A percentile compares a stretch with the other conserved stretches of the same genome.
Evolutionary conservation across 768 basidiomycete species (phyloP).

Genomic region (Fibroporia radiculosa): DNA sequence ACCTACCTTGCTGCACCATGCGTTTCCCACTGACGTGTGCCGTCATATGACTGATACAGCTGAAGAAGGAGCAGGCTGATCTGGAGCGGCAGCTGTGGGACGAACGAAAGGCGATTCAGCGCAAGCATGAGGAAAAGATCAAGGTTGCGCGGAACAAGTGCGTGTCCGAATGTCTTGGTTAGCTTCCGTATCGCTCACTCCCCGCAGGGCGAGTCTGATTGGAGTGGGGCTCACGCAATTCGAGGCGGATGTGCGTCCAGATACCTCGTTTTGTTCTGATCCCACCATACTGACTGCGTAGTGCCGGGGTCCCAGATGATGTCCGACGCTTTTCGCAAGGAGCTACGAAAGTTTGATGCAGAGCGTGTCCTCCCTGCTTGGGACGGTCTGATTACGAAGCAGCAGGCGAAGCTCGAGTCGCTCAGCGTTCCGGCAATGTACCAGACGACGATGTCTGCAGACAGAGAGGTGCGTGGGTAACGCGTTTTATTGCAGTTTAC

Average conservation of each 20-base stretch:
- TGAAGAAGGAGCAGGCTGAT: slow-evolving; percentile 63
- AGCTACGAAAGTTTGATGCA: slow-evolving; percentile 60
- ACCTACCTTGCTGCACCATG: not conserved
- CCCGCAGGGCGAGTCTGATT: slow-evolving; percentile 55
- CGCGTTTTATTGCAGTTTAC: not conserved
- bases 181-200: not conserved
- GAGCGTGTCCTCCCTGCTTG: slow-evolving; percentile 66
- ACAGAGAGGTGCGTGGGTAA: slow-evolving; percentile 45
- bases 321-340: slow-evolving; percentile 53
- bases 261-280: slow-evolving; percentile 6
- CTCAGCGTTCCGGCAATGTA: slow-evolving; percentile 70
- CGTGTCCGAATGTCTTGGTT: slow-evolving; percentile 14
- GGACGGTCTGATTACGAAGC: slow-evolving; percentile 65
- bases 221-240: slow-evolving; percentile 59
- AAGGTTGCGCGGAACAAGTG: slow-evolving; percentile 62
- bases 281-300: slow-evolving; percentile 3
- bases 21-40: not conserved
- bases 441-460: slow-evolving; percentile 36
- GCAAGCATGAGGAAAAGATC: slow-evolving; percentile 65
- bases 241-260: slow-evolving; percentile 50
- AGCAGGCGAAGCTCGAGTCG: slow-evolving; percentile 56
- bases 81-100: slow-evolving; percentile 65
- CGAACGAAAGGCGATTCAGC: slow-evolving; percentile 54
- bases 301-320: slow-evolving; percentile 47
- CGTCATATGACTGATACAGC: slow-evolving; percentile 46